Percentiles rank a stretch among this genome's conserved stretches.
phyloP scores from a whole-genome alignment of 176 grass and related monocot species.

The Phragmites australis region DNA sequence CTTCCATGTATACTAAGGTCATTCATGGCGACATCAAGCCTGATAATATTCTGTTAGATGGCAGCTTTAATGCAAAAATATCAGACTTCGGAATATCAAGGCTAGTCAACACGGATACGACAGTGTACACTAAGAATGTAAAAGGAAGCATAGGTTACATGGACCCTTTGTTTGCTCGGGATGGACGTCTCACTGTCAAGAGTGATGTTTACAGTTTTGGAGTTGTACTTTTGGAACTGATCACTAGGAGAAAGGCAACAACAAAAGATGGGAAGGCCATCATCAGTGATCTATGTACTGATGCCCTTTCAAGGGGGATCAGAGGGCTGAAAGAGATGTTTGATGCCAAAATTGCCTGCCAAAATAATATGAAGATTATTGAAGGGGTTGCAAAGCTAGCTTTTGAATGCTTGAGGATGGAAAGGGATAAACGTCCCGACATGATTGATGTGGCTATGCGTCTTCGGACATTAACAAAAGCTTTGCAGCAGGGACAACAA shows the following conservation, averaged over 20 bases:
- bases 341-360: neutral
- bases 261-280: neutral
- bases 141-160: neutral
- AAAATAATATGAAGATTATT: neutral
- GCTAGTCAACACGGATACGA: neutral
- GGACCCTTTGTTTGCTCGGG: slow-evolving; percentile 1
- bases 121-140: neutral
- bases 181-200: neutral
- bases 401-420: slow-evolving; percentile 8
- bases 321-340: neutral
- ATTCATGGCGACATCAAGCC: slow-evolving; percentile 17
- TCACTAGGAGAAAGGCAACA: neutral
- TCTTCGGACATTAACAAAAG: neutral
- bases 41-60: slow-evolving; percentile 3
- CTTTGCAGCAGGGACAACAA: neutral
- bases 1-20: neutral
- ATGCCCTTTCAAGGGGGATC: neutral
- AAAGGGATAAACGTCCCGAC: neutral
- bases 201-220: slow-evolving; percentile 27
- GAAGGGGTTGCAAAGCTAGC: slow-evolving; percentile 1
- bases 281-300: neutral
- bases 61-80: neutral
- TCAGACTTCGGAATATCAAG: slow-evolving; percentile 34
- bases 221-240: neutral
- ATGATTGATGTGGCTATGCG: neutral